phyloP scores from a whole-genome alignment of 768 basidiomycete genomes.

The Amanita subjunquillea region DNA sequence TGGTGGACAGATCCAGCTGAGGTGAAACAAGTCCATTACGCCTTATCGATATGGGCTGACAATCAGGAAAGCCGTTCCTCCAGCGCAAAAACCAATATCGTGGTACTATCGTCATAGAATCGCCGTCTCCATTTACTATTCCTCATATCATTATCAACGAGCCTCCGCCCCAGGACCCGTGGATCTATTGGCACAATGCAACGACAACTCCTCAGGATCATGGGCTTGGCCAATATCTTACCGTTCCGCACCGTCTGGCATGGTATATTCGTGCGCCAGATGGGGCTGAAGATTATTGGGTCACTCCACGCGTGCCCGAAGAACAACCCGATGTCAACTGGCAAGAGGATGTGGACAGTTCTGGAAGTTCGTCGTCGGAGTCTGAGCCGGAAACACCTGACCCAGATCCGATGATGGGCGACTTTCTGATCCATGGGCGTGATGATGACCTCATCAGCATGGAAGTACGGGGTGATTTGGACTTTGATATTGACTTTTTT shows the following conservation, averaged over 20 bases:
- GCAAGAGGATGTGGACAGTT: not conserved
- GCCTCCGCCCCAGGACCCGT: constrained; percentile 28
- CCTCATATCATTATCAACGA: constrained; percentile 37
- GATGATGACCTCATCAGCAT: not conserved
- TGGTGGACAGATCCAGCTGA: constrained; percentile 43
- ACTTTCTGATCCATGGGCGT: not conserved
- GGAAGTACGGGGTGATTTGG: not conserved
- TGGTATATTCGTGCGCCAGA: not conserved
- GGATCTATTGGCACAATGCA: constrained; percentile 24
- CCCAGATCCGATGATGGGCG: not conserved
- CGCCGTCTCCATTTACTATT: constrained; percentile 25
- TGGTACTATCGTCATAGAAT: constrained; percentile 33
- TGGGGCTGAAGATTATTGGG: not conserved
- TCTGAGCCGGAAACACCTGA: constrained; percentile 4
- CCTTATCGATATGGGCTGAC: not conserved
- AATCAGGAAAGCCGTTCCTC: constrained; percentile 21
- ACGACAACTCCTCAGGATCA: constrained; percentile 25
- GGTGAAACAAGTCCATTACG: constrained; percentile 17
- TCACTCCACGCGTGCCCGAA: not conserved
- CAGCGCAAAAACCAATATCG: constrained; percentile 10
- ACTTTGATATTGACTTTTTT: not conserved
- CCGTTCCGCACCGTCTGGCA: constrained; percentile 14
- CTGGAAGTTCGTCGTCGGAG: not conserved
- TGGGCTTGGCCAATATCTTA: constrained; percentile 22
- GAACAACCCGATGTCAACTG: not conserved